phyloP scores from a whole-genome alignment of 2,329 filamentous ascomycete genomes.

The Torrubiella hemipterigena region DNA sequence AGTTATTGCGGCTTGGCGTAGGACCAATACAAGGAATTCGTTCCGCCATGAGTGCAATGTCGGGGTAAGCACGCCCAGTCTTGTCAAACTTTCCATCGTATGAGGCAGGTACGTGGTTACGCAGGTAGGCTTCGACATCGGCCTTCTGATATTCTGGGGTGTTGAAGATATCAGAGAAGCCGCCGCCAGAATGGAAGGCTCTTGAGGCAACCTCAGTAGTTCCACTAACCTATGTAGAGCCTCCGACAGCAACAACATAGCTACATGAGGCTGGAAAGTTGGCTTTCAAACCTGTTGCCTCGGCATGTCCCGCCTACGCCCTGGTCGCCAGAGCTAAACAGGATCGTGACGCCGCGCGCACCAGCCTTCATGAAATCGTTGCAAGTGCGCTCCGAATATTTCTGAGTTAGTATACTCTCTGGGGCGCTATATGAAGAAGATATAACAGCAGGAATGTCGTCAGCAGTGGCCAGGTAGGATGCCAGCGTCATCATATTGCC shows the following conservation, averaged over 20 bases:
- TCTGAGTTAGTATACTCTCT: too few relatives aligned
- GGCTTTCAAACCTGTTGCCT: conserved; percentile 18
- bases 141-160: neutral
- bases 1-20: neutral
- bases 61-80: neutral
- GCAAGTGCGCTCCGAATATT: conserved; percentile 32
- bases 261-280: conserved; percentile 28
- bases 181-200: conserved; percentile 15
- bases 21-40: neutral
- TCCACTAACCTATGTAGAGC: conserved; percentile 20
- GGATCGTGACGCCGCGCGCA: conserved; percentile 34
- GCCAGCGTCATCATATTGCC: too few relatives aligned
- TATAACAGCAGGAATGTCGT: too few relatives aligned
- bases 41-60: conserved; percentile 5
- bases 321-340: conserved; percentile 26
- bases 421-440: too few relatives aligned
- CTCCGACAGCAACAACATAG: conserved; percentile 37
- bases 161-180: neutral
- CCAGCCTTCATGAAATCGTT: conserved; percentile 45
- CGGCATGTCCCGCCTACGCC: conserved; percentile 13
- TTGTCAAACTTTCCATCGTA: neutral
- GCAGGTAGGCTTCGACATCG: neutral
- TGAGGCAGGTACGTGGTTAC: neutral
- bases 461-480: too few relatives aligned
- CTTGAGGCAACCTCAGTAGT: neutral